Base-by-base conservation (phyloP, 768 basidiomycete species). In the Hirschioporus abietinus region DNA sequence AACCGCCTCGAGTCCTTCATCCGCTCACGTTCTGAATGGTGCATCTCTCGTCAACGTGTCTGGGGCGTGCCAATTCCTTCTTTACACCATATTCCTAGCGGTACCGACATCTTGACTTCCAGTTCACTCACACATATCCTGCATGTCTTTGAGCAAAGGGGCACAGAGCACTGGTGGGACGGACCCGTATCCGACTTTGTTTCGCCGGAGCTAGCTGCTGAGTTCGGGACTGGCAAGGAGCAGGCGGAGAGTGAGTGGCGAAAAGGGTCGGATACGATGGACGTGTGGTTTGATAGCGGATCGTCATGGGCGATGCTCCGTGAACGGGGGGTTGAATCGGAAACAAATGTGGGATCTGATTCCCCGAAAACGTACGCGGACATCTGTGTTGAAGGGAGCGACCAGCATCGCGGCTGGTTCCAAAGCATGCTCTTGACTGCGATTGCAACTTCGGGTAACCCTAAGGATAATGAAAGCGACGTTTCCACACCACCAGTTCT, bases 351-450 rank as follows among this genome's bases (percentile, higher is more conserved):
- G 20, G 78, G 73, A 25, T 66, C 66, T 10, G 72, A 68, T 35
- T 68, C 64, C 35, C 71, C 66, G 60, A 74, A 79, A 69, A 77
- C 74, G 34, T 79, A 83, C 64, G 92, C 95, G 0, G 95, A 99
- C 72, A 82, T 98, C 30, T 96, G 93, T 73, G 78, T 99, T 30
- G 96, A 99, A 73, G 97, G 97, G 17, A 91, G 92, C 1, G 96
- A 99, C 76, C 96, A 99, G 76, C 96, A 99, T 76, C 89, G 96
- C 7, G 96, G 96, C 9, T 99, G 96, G 96, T 99, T 99, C 81
- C 97, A 99, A 77, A 96, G 94, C 66, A 91, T 93, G 70, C 78
- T 99, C 27, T 79, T 99, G 61, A 99, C 97, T 3, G 85, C 88
- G 10, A 78, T 96, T 23, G 86, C 87, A 1, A 65, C 66, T 18